Evolutionary conservation across 1,139 yeast species (phyloP), one percentile per base, ranked within the genome.

Genomic region (Candida anutae): DNA sequence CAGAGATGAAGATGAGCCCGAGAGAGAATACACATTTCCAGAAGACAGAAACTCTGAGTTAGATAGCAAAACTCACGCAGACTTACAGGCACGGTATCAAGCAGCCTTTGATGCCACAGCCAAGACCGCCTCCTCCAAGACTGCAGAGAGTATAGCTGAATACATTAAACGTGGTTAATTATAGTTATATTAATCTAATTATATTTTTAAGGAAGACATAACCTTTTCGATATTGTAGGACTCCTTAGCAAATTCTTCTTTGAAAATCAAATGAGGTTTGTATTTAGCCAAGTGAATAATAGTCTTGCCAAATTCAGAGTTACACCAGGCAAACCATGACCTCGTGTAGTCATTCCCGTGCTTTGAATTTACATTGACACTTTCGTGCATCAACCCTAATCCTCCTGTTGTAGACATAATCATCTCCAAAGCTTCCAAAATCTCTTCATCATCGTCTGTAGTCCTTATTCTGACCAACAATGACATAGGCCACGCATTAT

Each of bases 311-410:
- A 85, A 84, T 51, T 85, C 95, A 1, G 94, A 77, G 48, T 85
- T 87, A 43, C 94, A 84, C 95, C 95, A 87, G 3, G 95, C 82
- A 57, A 87, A 87, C 95, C 95, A 85, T 2, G 88, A 70, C 33
- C 94, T 59, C 0, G 94, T 80, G 44, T 53, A 79, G 13, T 51
- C 54, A 5, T 29, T 23, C 1, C 78, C 78, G 6, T 49, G 46
- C 1, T 60, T 59, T 2, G 69, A 55, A 40, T 78, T 69, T 3
- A 84, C 94, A 38, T 81, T 61, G 4, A 85, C 74, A 36, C 83
- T 72, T 54, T 85, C 95, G 47, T 85, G 95, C 75, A 85, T 77
- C 33, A 85, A 62, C 0, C 95, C 95, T 12, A 84, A 58, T 0
- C 76, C 78, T 2, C 69, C 83, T 0, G 95, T 84, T 5, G 74